Conservation (phyloP, 768 basidiomycete genomes). For the Suillus occidentalis region DNA sequence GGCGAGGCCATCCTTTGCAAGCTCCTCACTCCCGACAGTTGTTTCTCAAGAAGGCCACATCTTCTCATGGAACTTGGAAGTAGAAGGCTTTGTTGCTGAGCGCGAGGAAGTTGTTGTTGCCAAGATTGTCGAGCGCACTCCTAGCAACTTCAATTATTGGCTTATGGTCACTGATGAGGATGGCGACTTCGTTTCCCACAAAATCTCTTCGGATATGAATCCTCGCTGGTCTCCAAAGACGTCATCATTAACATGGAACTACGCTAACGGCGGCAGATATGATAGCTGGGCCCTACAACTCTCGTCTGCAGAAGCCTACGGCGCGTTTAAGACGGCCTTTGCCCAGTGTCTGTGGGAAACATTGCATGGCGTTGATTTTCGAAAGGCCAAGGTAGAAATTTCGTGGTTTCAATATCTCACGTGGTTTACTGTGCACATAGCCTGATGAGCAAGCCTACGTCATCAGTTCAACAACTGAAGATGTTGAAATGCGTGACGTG, state of each 20-base stretch:
- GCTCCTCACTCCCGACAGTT: slow-evolving; percentile 24
- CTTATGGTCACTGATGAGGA: slow-evolving; percentile 53
- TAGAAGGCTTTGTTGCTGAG: slow-evolving; percentile 43
- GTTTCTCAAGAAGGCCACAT: slow-evolving; percentile 52
- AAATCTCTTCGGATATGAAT: slow-evolving; percentile 67
- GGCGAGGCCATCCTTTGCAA: slow-evolving; percentile 18
- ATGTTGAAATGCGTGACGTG: slow-evolving; percentile 85
- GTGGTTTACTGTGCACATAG: slow-evolving; percentile 35
- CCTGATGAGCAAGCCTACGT: slow-evolving; percentile 88
- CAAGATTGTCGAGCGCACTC: slow-evolving; percentile 48
- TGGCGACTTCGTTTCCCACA: slow-evolving; percentile 57
- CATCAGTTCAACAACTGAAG: slow-evolving; percentile 70
- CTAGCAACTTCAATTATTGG: slow-evolving; percentile 55
- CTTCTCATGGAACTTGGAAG: slow-evolving; percentile 59
- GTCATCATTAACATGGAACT: slow-evolving; percentile 87
- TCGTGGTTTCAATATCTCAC: background rate
- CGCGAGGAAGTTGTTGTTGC: slow-evolving; percentile 56
- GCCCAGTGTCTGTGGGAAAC: slow-evolving; percentile 79
- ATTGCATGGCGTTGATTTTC: slow-evolving; percentile 69
- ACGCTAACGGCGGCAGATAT: slow-evolving; percentile 54
- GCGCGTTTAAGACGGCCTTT: slow-evolving; percentile 60
- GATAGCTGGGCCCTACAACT: slow-evolving; percentile 88
- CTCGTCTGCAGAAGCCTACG: slow-evolving; percentile 51
- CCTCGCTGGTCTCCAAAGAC: slow-evolving; percentile 62
- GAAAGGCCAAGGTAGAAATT: slow-evolving; percentile 69